Conservation (phyloP, 305 asterid genomes). For the Fraxinus sp. region DNA sequence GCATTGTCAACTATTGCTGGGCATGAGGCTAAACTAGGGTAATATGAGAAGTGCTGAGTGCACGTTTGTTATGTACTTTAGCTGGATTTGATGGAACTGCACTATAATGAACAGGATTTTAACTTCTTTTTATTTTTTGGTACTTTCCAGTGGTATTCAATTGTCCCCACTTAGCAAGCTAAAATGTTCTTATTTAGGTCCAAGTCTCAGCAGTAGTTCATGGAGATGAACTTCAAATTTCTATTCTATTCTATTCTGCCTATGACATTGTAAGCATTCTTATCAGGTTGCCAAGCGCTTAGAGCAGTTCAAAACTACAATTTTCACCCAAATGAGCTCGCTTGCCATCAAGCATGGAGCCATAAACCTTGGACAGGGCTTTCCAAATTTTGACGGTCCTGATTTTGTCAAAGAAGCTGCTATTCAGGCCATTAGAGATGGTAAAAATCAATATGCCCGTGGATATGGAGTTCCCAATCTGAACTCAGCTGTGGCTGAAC, state of each 20-base stretch:
- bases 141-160: not conserved
- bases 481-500: constrained; percentile 74
- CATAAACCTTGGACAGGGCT: constrained; percentile 94
- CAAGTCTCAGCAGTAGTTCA: not conserved
- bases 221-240: not conserved
- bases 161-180: not conserved
- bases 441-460: constrained; percentile 92
- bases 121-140: not conserved
- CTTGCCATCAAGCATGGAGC: constrained; percentile 89
- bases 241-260: not conserved
- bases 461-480: constrained; percentile 90
- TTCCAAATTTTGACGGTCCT: constrained; percentile 95
- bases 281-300: constrained; percentile 78
- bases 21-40: not conserved
- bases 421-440: constrained; percentile 68
- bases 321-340: constrained; percentile 94
- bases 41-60: not conserved
- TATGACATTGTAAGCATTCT: not conserved
- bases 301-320: constrained; percentile 94
- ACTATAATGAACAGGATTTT: not conserved
- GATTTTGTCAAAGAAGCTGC: constrained; percentile 94
- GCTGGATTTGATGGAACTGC: not conserved
- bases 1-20: not conserved
- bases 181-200: not conserved
- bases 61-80: not conserved